phyloP scores from a whole-genome alignment of 1,284 basidiomycete genomes.

The Ustilago sp. region DNA sequence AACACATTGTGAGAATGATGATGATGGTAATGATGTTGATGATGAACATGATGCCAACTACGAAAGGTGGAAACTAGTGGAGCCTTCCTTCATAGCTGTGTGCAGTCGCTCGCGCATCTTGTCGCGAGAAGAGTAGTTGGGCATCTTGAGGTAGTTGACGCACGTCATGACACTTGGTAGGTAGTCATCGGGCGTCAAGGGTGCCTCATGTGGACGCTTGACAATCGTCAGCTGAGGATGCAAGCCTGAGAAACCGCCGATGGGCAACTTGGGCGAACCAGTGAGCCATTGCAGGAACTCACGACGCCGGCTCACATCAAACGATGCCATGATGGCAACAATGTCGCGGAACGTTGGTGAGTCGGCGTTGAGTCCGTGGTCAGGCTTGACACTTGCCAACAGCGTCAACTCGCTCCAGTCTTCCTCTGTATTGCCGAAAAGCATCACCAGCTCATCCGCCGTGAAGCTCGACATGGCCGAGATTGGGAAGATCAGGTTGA shows the following conservation, averaged over 20 bases:
- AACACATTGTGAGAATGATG: slow-evolving; percentile 36
- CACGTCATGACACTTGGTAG: slow-evolving; percentile 99
- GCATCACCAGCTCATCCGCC: slow-evolving; percentile 88
- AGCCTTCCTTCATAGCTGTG: slow-evolving; percentile 66
- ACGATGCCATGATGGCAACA: slow-evolving; percentile 86
- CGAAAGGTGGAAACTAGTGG: slow-evolving; percentile 66
- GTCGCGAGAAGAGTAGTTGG: slow-evolving; percentile 61
- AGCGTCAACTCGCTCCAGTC: slow-evolving; percentile 76
- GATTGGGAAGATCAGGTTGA: slow-evolving; percentile 87
- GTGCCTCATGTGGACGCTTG: slow-evolving; percentile 90
- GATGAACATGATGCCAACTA: slow-evolving; percentile 16
- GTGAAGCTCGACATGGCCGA: slow-evolving; percentile 90
- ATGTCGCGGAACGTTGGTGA: slow-evolving; percentile 89
- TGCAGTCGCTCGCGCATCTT: slow-evolving; percentile 61
- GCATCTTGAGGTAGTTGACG: slow-evolving; percentile 76
- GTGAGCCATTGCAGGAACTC: slow-evolving; percentile 97
- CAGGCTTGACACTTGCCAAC: slow-evolving; percentile 89
- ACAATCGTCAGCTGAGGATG: slow-evolving; percentile 96
- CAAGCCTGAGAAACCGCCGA: slow-evolving; percentile 94
- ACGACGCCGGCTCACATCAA: slow-evolving; percentile 79
- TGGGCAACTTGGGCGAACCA: slow-evolving; percentile 78
- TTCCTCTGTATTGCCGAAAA: slow-evolving; percentile 94
- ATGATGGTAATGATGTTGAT: not conserved
- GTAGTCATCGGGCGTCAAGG: slow-evolving; percentile 85
- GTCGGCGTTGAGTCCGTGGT: slow-evolving; percentile 97